These are phyloP conservation scores for Pichia californica DNA, from an alignment of 805 yeast species.

Conservation along the genomic window DNA sequence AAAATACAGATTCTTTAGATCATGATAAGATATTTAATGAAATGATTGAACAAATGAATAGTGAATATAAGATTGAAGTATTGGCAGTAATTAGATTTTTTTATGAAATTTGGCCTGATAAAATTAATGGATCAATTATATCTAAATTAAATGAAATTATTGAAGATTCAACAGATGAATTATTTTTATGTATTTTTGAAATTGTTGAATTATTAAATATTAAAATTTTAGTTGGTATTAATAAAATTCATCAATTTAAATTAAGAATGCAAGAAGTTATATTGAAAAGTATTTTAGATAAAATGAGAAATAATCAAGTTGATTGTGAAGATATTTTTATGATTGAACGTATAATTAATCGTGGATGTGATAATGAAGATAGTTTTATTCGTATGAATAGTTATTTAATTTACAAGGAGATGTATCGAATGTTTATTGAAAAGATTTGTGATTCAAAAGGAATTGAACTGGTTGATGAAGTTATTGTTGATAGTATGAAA, in stretches of 20 bases:
- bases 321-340: slow-evolving; percentile 14
- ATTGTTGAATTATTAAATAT: background rate
- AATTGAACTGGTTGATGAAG: slow-evolving; percentile 11
- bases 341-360: slow-evolving; percentile 8
- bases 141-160: background rate
- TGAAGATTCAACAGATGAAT: background rate
- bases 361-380: slow-evolving; percentile 2
- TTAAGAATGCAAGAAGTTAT: slow-evolving; percentile 6
- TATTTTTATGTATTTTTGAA: slow-evolving; percentile 4
- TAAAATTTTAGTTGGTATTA: background rate
- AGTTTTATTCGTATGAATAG: slow-evolving; percentile 10
- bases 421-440: slow-evolving; percentile 5
- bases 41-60: background rate
- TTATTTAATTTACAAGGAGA: slow-evolving; percentile 5
- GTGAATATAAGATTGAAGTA: background rate
- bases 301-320: background rate
- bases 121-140: background rate
- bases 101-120: background rate
- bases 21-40: background rate
- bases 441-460: slow-evolving; percentile 5
- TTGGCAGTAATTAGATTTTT: background rate
- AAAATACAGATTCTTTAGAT: background rate
- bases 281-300: slow-evolving; percentile 3
- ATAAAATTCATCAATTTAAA: background rate
- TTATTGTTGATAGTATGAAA: slow-evolving; percentile 7